Conservation (phyloP, 208 protist genomes). For the Kentomonas sorsogonicus region DNA sequence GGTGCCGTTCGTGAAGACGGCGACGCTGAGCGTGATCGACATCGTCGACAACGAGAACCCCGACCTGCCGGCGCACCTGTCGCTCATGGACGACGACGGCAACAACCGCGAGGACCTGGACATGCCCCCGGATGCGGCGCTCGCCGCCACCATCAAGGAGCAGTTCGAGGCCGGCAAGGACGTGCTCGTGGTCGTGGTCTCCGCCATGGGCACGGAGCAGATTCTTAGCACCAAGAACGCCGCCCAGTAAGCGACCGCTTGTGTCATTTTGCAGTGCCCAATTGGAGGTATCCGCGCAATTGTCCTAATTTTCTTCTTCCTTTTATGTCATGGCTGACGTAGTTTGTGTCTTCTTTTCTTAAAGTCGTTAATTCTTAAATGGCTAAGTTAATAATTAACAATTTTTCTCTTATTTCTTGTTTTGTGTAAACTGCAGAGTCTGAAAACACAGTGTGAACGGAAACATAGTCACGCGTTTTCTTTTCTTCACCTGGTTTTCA, state of each 20-base stretch:
- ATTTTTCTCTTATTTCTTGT: too few species aligned
- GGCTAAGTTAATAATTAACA: too few species aligned
- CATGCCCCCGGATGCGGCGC: conserved; percentile 86
- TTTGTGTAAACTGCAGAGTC: too few species aligned
- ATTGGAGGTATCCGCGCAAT: conserved; percentile 9
- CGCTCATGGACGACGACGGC: conserved; percentile 91
- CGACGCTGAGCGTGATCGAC: conserved; percentile 94
- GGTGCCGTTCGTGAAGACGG: conserved; percentile 93
- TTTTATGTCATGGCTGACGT: background rate
- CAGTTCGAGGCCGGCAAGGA: conserved; percentile 93
- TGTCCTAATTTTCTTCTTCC: conserved; percentile 7
- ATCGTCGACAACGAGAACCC: conserved; percentile 89
- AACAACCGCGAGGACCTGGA: conserved; percentile 94
- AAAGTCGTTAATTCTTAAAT: background rate
- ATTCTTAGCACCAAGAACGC: conserved; percentile 92
- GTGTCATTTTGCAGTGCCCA: background rate
- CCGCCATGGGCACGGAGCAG: conserved; percentile 94
- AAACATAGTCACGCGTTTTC: too few species aligned
- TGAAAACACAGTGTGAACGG: too few species aligned
- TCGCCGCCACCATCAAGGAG: conserved; percentile 87
- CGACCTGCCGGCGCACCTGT: conserved; percentile 61
- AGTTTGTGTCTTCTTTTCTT: conserved; percentile 12
- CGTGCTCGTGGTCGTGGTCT: conserved; percentile 90
- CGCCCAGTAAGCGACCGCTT: conserved; percentile 23
- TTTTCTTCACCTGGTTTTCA: too few species aligned